These are phyloP conservation scores for Stephania japonica DNA, from an alignment of 164 flowering plant species.

Conservation along the genomic window DNA sequence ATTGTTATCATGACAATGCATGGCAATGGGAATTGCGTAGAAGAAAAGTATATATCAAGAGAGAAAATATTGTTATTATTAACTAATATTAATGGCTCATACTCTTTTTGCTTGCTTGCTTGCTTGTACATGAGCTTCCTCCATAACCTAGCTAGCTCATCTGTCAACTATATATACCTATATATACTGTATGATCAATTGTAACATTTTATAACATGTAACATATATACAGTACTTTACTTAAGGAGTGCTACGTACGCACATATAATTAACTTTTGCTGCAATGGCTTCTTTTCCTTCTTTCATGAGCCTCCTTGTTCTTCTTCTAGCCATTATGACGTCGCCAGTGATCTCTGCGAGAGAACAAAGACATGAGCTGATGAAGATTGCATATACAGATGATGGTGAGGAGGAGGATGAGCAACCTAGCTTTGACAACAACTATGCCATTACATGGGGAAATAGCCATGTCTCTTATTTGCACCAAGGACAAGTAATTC, in stretches of 20 bases:
- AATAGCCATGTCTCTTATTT: slow-evolving; percentile 24
- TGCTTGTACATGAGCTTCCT: neutral
- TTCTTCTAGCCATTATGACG: neutral
- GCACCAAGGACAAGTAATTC: slow-evolving; percentile 38
- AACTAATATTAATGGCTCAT: neutral
- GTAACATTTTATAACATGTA: too few relatives aligned
- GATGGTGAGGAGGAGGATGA: neutral
- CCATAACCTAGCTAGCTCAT: too few relatives aligned
- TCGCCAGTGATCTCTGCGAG: too few relatives aligned
- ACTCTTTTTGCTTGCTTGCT: neutral
- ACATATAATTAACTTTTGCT: neutral
- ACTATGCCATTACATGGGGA: slow-evolving; percentile 43
- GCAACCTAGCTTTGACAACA: slow-evolving; percentile 22
- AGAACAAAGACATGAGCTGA: neutral
- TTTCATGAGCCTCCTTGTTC: neutral
- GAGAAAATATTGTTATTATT: neutral
- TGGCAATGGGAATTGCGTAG: slow-evolving; percentile 10
- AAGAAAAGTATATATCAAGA: neutral
- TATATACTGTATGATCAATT: too few relatives aligned
- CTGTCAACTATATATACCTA: too few relatives aligned
- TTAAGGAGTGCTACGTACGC: too few relatives aligned
- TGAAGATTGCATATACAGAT: neutral
- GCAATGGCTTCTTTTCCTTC: neutral
- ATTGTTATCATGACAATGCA: slow-evolving; percentile 7
- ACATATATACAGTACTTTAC: too few relatives aligned